Evolutionary conservation across 805 yeast genomes (phyloP).

Genomic region (Komagataella kurtzmanii): DNA sequence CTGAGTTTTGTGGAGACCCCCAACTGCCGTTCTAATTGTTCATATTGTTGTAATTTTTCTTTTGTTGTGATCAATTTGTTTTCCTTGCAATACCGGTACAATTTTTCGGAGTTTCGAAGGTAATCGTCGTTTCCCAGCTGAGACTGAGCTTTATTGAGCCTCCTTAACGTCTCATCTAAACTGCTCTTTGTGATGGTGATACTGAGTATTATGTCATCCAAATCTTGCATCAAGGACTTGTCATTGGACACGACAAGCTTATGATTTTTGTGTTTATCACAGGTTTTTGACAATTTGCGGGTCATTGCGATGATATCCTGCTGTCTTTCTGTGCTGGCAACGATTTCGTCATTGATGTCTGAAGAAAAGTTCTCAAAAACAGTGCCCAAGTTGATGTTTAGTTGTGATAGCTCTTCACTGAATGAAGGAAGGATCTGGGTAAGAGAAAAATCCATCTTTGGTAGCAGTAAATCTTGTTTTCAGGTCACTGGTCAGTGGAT

Average conservation of each 20-base stretch:
- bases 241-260: neutral
- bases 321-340: conserved; percentile 5
- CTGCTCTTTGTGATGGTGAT: neutral
- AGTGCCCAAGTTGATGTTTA: neutral
- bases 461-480: neutral
- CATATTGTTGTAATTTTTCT: conserved; percentile 1
- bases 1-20: neutral
- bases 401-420: neutral
- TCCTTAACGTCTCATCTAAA: neutral
- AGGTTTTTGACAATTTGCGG: neutral
- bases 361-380: conserved; percentile 8
- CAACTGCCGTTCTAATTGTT: conserved; percentile 2
- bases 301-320: neutral
- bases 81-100: neutral
- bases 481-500: neutral
- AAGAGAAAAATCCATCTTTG: neutral
- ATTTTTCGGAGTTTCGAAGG: neutral
- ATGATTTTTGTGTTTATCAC: neutral
- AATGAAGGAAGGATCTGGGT: neutral
- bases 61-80: neutral
- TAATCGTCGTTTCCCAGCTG: neutral
- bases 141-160: neutral
- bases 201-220: neutral
- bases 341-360: conserved; percentile 6
- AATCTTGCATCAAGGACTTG: neutral